These are phyloP conservation scores for Fusarium metavorans DNA, from an alignment of 2,329 filamentous ascomycete genomes.

Conservation along the genomic window DNA sequence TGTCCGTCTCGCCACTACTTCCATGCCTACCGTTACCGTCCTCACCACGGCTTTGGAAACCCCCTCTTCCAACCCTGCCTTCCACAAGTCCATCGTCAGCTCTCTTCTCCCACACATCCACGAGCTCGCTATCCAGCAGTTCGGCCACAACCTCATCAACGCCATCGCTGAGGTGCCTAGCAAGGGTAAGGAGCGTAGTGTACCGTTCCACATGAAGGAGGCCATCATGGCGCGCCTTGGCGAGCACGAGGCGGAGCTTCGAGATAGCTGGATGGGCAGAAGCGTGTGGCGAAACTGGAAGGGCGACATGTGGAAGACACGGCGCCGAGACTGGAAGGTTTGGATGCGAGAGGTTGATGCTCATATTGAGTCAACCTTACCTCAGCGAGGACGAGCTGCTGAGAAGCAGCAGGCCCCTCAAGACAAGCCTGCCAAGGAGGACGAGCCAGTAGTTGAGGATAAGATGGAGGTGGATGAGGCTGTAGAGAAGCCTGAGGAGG, in stretches of 20 bases:
- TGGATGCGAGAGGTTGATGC: slow-evolving; percentile 65
- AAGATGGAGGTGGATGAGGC: slow-evolving; percentile 25
- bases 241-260: slow-evolving; percentile 60
- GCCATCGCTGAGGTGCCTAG: slow-evolving; percentile 63
- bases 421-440: slow-evolving; percentile 1
- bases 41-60: slow-evolving; percentile 63
- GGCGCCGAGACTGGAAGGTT: slow-evolving; percentile 65
- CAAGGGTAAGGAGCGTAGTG: slow-evolving; percentile 59
- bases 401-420: slow-evolving; percentile 17
- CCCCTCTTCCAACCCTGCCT: slow-evolving; percentile 61
- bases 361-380: slow-evolving; percentile 32
- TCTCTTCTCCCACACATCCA: slow-evolving; percentile 58
- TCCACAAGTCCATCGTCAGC: slow-evolving; percentile 68
- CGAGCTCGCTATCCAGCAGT: slow-evolving; percentile 62
- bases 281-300: slow-evolving; percentile 70
- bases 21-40: slow-evolving; percentile 62
- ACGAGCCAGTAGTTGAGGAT: slow-evolving; percentile 10
- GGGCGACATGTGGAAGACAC: slow-evolving; percentile 68
- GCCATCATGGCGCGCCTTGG: slow-evolving; percentile 63
- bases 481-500: neutral
- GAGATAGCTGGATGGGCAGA: slow-evolving; percentile 66
- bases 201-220: slow-evolving; percentile 71
- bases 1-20: slow-evolving; percentile 72
- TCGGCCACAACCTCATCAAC: slow-evolving; percentile 64
- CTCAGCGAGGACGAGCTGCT: slow-evolving; percentile 23